Evolutionary conservation across 192 early-diverging fungal genomes (phyloP).

Genomic region (Rhizophagus sp.): DNA sequence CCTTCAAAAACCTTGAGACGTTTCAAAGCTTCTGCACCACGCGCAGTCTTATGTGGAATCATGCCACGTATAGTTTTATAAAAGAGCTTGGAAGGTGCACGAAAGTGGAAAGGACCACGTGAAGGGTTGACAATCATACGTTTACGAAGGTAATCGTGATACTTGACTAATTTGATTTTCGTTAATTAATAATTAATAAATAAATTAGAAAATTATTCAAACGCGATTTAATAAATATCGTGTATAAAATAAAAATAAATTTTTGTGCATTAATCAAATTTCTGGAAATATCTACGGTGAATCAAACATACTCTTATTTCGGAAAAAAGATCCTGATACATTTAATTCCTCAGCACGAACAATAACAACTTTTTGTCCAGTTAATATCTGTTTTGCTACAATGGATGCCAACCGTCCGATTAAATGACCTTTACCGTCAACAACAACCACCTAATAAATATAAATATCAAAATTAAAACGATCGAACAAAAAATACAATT

Average conservation of each 20-base stretch:
- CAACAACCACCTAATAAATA: neutral
- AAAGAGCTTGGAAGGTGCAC: constrained; percentile 95
- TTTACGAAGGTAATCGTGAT: constrained; percentile 97
- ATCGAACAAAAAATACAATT: neutral
- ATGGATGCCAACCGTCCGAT: constrained; percentile 95
- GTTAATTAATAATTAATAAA: neutral
- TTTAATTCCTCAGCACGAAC: constrained; percentile 99
- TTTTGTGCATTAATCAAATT: neutral
- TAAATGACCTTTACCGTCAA: constrained; percentile 13
- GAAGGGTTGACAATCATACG: constrained; percentile 95
- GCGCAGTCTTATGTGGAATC: constrained; percentile 99
- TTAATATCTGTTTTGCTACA: constrained; percentile 97
- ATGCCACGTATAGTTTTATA: constrained; percentile 97
- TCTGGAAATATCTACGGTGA: neutral
- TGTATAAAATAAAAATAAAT: neutral
- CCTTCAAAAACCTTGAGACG: constrained; percentile 99
- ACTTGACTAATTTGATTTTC: constrained; percentile 68
- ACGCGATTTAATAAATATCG: neutral
- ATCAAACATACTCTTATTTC: constrained; percentile 91
- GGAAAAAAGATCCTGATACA: constrained; percentile 97
- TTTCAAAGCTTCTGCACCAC: constrained; percentile 95
- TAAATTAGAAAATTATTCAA: neutral
- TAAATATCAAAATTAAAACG: neutral
- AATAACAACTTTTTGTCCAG: constrained; percentile 95
- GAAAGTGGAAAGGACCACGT: constrained; percentile 99